phyloP scores from a whole-genome alignment of 1,139 yeast species.

The Zygosaccharomyces pseudobailii region DNA sequence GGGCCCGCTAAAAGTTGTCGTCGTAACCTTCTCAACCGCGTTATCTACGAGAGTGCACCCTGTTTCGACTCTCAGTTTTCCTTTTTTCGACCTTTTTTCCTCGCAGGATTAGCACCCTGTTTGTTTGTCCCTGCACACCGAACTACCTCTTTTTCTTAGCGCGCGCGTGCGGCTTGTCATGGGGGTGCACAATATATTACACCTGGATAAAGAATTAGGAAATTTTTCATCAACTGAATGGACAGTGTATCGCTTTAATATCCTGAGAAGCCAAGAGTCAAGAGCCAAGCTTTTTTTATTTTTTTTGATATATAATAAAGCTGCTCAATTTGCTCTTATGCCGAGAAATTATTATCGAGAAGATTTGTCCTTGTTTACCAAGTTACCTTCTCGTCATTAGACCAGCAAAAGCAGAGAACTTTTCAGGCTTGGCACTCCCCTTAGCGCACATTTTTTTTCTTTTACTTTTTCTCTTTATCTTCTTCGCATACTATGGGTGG shows the following conservation, averaged over 20 bases:
- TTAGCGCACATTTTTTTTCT: background rate
- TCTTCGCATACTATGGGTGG: background rate
- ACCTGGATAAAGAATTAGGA: background rate
- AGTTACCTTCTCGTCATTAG: background rate
- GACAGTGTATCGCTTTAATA: too few species aligned
- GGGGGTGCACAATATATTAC: background rate
- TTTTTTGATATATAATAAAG: background rate
- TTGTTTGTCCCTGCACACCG: background rate
- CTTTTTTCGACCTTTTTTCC: background rate
- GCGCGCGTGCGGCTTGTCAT: background rate
- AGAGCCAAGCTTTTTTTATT: too few species aligned
- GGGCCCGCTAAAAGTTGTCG: background rate
- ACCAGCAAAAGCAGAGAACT: background rate
- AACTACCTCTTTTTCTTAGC: background rate
- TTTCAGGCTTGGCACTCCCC: background rate
- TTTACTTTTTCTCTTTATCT: background rate
- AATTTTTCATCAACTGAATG: background rate
- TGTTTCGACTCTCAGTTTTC: background rate
- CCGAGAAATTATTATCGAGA: background rate
- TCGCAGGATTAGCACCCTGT: background rate
- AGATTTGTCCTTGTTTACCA: background rate
- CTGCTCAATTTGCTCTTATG: background rate
- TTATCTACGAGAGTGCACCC: background rate
- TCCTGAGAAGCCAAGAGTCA: too few species aligned
- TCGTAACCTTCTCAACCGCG: background rate